Base-by-base conservation (phyloP, 768 basidiomycete species). In the Suillus fuscotomentosus region DNA sequence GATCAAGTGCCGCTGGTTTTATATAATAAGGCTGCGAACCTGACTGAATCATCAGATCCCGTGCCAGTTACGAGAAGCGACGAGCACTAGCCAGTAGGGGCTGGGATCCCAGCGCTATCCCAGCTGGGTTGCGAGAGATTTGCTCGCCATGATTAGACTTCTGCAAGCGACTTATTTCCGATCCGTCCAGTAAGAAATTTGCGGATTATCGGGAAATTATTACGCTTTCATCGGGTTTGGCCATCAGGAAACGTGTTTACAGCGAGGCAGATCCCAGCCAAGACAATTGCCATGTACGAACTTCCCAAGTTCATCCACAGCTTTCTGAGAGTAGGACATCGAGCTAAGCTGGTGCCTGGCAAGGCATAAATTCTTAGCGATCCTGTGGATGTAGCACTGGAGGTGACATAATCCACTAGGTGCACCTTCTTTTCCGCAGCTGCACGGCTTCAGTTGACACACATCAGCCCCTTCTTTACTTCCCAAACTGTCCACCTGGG, bases 91-190 rank as follows among this genome's bases (percentile, higher is more conserved):
- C 31, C 31, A 31, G 51, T 66, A 56, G 56, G 34, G 59, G 41
- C 15, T 60, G 50, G 66, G 64, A 50, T 45, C 62, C 27, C 31
- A 31, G 31, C 43, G 38, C 24, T 53, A 50, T 51, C 60, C 51
- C 50, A 48, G 51, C 38, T 8, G 51, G 70, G 75, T 65, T 67
- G 71, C 57, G 65, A 67, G 54, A 65, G 56, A 67, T 63, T 70
- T 70, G 57, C 34, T 56, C 63, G 64, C 66, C 70, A 65, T 65
- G 72, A 73, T 70, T 67, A 66, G 70, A 71, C 62, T 65, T 70
- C 63, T 71, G 61, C 63, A 60, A 50, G 61, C 64, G 68, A 64
- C 69, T 67, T 75, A 76, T 76, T 76, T 76, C 73, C 73, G 74
- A 66, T 41, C 47, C 60, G 27, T 57, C 69, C 62, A 70, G 63